Base-by-base conservation (phyloP, 2,329 filamentous ascomycete species). In the Venturia carpophila region DNA sequence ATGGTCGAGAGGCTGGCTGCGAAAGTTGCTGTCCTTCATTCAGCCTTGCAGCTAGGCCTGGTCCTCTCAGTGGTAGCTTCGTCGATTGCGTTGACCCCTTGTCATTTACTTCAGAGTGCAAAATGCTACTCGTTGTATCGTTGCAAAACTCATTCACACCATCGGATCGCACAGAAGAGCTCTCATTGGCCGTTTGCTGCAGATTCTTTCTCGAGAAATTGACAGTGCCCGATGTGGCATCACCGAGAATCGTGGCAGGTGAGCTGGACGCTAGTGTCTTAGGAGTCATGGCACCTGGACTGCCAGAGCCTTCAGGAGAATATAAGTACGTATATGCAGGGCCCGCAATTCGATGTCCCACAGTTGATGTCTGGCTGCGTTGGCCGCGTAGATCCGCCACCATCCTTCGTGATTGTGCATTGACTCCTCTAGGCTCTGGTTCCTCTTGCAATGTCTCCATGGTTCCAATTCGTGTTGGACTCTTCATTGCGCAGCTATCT, bases 371-470 rank as follows among this genome's bases (percentile, higher is more conserved):
- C 60, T 24, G 42, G 42, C 60, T 24, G 60, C 17, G 60, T 62
- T 21, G n/a, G n/a, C n/a, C n/a, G n/a, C n/a, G n/a, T n/a, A n/a
- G 24, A 17, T 45, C 42, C 15, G 42, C 39, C 15, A 19, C 42
- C 37, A 17, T 42, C 24, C 42, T 42, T 34, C 37, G 60, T 15
- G 60, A 42, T 15, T 30, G 24, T 63, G 42, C 42, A 47, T 21
- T 47, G 11, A 52, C 61, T n/a, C 24, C 34, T 34, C 24, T 45
- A n/a, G 61, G 30, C 42, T 43, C 34, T 27, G 49, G 61, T 39
- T 63, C 61, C 34, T 63, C 61, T 27, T 47, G 37, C 42, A 63
- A 47, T 17, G 61, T 63, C 37, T 63, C 61, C 61, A 63, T 63
- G 15, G 37, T 43, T 34, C 52, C 52, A 56, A 37, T 15, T 21